phyloP scores from a whole-genome alignment of 2,329 filamentous ascomycete species.

The Venturia aucupariae region DNA sequence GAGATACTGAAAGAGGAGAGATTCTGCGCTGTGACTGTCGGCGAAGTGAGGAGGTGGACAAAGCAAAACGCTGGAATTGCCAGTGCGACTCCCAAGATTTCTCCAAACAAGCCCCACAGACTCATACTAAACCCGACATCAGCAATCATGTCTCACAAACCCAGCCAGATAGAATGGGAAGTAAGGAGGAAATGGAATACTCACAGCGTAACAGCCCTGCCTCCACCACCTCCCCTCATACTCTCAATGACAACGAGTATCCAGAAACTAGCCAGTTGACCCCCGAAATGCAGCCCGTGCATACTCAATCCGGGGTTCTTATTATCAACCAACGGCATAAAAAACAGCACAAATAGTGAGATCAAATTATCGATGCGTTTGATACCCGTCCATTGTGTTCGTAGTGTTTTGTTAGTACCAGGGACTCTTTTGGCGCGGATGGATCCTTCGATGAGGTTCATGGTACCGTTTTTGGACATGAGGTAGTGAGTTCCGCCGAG shows the following conservation, averaged over 20 bases:
- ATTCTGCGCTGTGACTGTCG: neutral
- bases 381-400: neutral
- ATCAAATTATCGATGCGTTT: neutral
- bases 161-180: too few species aligned
- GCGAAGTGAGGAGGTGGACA: neutral
- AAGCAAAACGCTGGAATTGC: neutral
- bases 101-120: neutral
- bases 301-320: neutral
- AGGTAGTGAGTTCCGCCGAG: neutral
- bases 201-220: neutral
- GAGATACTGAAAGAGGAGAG: neutral
- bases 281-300: neutral
- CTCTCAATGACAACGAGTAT: neutral
- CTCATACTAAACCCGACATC: neutral
- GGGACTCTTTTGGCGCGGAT: neutral
- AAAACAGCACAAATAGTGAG: neutral
- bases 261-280: neutral
- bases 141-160: too few species aligned
- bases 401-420: neutral
- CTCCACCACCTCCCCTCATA: neutral
- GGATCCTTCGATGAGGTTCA: neutral
- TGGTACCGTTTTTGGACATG: neutral
- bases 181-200: neutral
- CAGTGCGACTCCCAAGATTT: neutral
- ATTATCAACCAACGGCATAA: neutral